phyloP scores from a whole-genome alignment of 768 basidiomycete genomes.

The Chalciporus chontae region DNA sequence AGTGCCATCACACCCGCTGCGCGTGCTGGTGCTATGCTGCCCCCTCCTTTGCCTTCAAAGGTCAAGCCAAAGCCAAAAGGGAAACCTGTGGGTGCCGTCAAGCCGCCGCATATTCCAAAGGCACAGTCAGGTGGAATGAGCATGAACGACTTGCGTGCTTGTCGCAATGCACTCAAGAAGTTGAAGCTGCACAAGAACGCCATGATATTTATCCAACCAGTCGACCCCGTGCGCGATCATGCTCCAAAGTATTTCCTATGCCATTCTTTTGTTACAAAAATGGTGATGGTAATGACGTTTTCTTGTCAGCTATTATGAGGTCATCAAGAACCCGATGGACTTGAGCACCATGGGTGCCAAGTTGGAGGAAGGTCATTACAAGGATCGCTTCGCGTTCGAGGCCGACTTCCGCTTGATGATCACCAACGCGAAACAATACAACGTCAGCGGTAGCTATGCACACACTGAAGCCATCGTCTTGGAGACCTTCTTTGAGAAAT shows the following conservation, averaged over 20 bases:
- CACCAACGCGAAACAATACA: slow-evolving; percentile 83
- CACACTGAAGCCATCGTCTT: slow-evolving; percentile 73
- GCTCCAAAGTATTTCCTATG: slow-evolving; percentile 72
- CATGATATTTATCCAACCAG: slow-evolving; percentile 75
- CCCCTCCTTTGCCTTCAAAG: slow-evolving; percentile 30
- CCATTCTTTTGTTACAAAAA: background rate
- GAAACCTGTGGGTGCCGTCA: slow-evolving; percentile 19
- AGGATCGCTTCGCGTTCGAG: slow-evolving; percentile 78
- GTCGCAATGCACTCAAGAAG: slow-evolving; percentile 76
- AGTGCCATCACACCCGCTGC: background rate
- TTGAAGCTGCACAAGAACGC: slow-evolving; percentile 72
- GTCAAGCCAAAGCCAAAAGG: slow-evolving; percentile 26
- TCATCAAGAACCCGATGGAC: slow-evolving; percentile 95
- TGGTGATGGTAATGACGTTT: background rate
- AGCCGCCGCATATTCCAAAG: slow-evolving; percentile 56
- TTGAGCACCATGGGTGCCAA: slow-evolving; percentile 85
- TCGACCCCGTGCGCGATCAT: slow-evolving; percentile 92
- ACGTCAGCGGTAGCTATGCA: slow-evolving; percentile 64
- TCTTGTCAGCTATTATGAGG: slow-evolving; percentile 74
- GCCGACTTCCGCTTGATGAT: slow-evolving; percentile 88
- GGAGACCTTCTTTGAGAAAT: slow-evolving; percentile 81
- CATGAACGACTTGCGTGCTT: slow-evolving; percentile 69
- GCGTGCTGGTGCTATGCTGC: slow-evolving; percentile 20
- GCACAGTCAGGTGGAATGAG: slow-evolving; percentile 77
- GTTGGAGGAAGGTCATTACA: slow-evolving; percentile 82